A percentile compares a stretch with the other conserved stretches of the same genome.
phyloP scores from a whole-genome alignment of 2,329 filamentous ascomycete genomes.

The Calonectria hawksworthii region DNA sequence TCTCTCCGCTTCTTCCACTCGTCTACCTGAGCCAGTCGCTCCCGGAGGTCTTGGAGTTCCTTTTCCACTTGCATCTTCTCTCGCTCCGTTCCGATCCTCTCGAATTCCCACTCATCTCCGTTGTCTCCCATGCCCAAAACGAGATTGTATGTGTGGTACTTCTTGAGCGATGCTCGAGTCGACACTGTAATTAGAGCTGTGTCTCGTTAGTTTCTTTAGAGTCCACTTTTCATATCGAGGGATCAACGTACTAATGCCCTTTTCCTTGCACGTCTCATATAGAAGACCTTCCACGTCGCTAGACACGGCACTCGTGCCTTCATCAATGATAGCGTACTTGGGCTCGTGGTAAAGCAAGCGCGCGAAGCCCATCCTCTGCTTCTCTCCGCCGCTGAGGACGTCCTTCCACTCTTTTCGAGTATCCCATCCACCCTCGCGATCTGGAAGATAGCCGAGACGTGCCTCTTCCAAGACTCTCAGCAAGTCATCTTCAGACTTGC shows the following conservation, averaged over 20 bases:
- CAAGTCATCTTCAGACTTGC: conserved; percentile 83
- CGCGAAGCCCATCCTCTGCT: conserved; percentile 94
- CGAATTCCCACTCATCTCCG: conserved; percentile 92
- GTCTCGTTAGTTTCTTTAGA: conserved; percentile 34
- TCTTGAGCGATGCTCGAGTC: conserved; percentile 92
- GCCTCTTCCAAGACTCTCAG: conserved; percentile 85
- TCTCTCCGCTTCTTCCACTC: conserved; percentile 83
- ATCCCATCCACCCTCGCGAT: conserved; percentile 96
- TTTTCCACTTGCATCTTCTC: conserved; percentile 96
- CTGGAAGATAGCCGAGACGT: conserved; percentile 87
- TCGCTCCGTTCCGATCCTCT: conserved; percentile 91
- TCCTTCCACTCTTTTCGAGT: conserved; percentile 99
- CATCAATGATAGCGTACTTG: conserved; percentile 93
- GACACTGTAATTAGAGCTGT: conserved; percentile 93
- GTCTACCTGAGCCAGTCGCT: conserved; percentile 84
- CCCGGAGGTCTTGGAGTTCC: conserved; percentile 87
- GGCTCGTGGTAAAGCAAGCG: conserved; percentile 95
- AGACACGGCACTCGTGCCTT: conserved; percentile 94
- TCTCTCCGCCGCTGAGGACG: conserved; percentile 96
- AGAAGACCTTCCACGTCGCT: conserved; percentile 94
- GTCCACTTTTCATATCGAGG: background rate
- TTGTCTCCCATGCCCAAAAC: conserved; percentile 84
- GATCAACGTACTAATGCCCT: conserved; percentile 84
- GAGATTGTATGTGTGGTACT: conserved; percentile 94
- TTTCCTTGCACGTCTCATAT: conserved; percentile 93